Percentiles rank a stretch among this genome's conserved stretches.
phyloP scores from a whole-genome alignment of 225 moss, liverwort and hornwort genomes.

The Physcomitrellopsis africana region DNA sequence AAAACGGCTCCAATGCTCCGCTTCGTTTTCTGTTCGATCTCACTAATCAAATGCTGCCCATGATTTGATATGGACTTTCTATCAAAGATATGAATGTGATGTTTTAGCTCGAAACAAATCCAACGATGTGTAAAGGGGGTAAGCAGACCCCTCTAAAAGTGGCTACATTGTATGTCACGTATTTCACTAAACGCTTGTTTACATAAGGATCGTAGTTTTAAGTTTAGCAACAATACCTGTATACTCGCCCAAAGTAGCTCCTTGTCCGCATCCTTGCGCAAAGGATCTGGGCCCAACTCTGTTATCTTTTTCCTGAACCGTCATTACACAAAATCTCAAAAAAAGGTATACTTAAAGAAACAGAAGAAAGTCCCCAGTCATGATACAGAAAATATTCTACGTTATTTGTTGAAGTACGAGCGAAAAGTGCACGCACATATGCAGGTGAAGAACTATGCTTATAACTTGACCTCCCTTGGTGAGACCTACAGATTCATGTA shows the following conservation, averaged over 20 bases:
- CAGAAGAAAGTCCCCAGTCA: not conserved
- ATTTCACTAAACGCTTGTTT: slow-evolving; percentile 3
- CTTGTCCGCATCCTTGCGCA: slow-evolving; percentile 86
- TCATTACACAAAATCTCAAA: slow-evolving; percentile 17
- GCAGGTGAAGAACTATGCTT: not conserved
- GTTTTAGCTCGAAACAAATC: not conserved
- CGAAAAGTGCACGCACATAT: not conserved
- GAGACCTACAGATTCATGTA: slow-evolving; percentile 19
- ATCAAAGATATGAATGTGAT: not conserved
- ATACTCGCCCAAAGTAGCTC: slow-evolving; percentile 83
- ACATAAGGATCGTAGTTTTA: slow-evolving; percentile 30
- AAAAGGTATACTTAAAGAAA: slow-evolving; percentile 8
- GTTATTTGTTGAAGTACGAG: slow-evolving; percentile 11
- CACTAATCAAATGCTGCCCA: slow-evolving; percentile 35
- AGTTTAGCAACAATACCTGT: slow-evolving; percentile 54
- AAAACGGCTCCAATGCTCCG: slow-evolving; percentile 84
- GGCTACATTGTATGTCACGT: slow-evolving; percentile 5
- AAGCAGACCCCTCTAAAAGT: slow-evolving; percentile 2
- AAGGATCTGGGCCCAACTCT: slow-evolving; percentile 82
- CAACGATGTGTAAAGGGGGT: not conserved
- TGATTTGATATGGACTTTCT: slow-evolving; percentile 13
- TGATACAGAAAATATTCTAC: not conserved
- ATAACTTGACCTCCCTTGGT: not conserved
- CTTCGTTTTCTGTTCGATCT: slow-evolving; percentile 69
- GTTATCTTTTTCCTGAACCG: slow-evolving; percentile 60